A percentile compares a stretch with the other conserved stretches of the same genome.
phyloP scores from a whole-genome alignment of 2,329 filamentous ascomycete genomes.

The Arthroderma sp. region DNA sequence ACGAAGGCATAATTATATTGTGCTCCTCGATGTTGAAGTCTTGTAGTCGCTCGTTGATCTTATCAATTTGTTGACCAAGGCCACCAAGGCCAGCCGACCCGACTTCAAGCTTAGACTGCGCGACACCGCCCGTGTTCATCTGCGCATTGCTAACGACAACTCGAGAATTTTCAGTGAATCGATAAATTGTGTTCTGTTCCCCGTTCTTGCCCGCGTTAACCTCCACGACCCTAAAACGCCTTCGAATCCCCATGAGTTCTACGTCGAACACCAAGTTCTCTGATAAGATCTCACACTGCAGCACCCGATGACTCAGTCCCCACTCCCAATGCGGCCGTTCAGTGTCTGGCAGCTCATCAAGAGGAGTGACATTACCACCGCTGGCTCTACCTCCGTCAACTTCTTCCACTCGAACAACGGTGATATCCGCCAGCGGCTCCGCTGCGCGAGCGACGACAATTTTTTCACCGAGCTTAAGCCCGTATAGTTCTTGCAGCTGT shows the following conservation, averaged over 20 bases:
- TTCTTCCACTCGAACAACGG: constrained; percentile 49
- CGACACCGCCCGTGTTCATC: constrained; percentile 7
- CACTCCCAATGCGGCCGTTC: constrained; percentile 37
- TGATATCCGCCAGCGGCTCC: constrained; percentile 40
- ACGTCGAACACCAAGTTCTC: constrained; percentile 58
- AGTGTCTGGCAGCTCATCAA: constrained; percentile 17
- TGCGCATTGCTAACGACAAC: constrained; percentile 20
- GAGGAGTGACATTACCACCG: constrained; percentile 16
- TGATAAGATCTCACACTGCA: constrained; percentile 53
- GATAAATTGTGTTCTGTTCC: constrained; percentile 28
- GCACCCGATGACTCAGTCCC: constrained; percentile 32
- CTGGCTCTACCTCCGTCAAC: constrained; percentile 28
- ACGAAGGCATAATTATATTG: constrained; percentile 26
- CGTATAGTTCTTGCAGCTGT: constrained; percentile 57
- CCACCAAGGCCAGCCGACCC: constrained; percentile 49
- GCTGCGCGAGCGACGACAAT: constrained; percentile 47
- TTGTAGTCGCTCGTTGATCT: constrained; percentile 54
- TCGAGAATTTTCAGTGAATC: constrained; percentile 22
- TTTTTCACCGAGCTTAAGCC: constrained; percentile 58
- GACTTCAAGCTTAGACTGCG: constrained; percentile 17
- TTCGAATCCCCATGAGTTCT: constrained; percentile 41
- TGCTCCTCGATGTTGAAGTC: constrained; percentile 35
- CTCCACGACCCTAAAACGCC: constrained; percentile 47
- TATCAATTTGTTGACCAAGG: constrained; percentile 48
- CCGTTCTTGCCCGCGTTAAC: constrained; percentile 40